Evolutionary conservation across 352 stramenopile genomes (phyloP).

Genomic region (Phytophthora hybrid): DNA sequence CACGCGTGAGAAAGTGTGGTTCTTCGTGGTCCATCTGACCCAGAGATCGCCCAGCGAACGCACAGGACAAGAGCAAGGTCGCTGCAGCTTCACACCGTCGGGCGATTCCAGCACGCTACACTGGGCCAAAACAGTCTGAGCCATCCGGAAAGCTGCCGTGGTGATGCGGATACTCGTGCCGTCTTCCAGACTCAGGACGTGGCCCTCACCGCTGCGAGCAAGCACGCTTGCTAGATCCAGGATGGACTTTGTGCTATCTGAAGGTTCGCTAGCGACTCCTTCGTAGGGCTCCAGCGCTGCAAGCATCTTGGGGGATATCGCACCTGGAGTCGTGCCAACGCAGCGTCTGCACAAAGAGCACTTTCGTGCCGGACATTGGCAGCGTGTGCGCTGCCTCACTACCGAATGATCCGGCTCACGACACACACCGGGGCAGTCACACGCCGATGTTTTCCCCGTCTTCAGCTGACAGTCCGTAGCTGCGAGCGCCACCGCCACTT

Average conservation of each 20-base stretch:
- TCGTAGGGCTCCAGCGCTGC: constrained; percentile 62
- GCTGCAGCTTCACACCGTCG: constrained; percentile 69
- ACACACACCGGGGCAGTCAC: constrained; percentile 77
- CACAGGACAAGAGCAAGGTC: constrained; percentile 74
- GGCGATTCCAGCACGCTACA: constrained; percentile 75
- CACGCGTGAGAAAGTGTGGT: constrained; percentile 81
- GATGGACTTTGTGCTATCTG: constrained; percentile 40
- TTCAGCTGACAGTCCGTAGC: constrained; percentile 85
- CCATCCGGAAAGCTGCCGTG: constrained; percentile 66
- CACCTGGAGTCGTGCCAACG: constrained; percentile 59
- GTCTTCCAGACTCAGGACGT: constrained; percentile 41
- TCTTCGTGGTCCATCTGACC: constrained; percentile 81
- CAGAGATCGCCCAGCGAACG: constrained; percentile 83
- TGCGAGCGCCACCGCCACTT: constrained; percentile 76
- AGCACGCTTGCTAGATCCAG: constrained; percentile 63
- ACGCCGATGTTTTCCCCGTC: constrained; percentile 71
- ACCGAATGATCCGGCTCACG: constrained; percentile 69
- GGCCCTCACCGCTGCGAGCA: constrained; percentile 59
- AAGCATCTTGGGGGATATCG: constrained; percentile 76
- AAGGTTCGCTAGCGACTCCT: constrained; percentile 20
- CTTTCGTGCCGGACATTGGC: constrained; percentile 82
- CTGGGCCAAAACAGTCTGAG: constrained; percentile 67
- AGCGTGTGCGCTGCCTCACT: constrained; percentile 75
- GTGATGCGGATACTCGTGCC: constrained; percentile 50
- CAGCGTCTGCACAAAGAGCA: constrained; percentile 82